Percentiles rank a stretch among this genome's conserved stretches.
Conservation (phyloP, 768 basidiomycete genomes). For the Royoungia palumana region DNA sequence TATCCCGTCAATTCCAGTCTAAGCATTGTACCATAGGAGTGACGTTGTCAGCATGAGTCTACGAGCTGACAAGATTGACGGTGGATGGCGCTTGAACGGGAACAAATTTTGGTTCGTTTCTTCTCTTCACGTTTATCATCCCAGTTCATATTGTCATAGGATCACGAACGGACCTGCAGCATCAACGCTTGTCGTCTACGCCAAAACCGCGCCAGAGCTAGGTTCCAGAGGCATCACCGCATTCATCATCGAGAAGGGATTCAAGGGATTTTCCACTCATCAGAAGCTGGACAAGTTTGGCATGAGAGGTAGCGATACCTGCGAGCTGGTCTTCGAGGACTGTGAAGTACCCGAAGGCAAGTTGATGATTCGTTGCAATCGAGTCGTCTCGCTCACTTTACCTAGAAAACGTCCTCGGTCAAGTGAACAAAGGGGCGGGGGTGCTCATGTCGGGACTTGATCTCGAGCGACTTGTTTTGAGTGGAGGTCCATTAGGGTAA, state of each 20-base stretch:
- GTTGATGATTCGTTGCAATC: conserved; percentile 7
- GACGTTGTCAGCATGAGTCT: conserved; percentile 95
- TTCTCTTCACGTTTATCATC: neutral
- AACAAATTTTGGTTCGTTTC: conserved; percentile 84
- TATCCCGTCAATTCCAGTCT: neutral
- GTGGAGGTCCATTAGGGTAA: conserved; percentile 89
- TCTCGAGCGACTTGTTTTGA: conserved; percentile 85
- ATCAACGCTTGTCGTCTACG: conserved; percentile 90
- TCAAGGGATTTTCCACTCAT: conserved; percentile 82
- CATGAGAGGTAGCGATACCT: conserved; percentile 95
- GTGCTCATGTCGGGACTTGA: conserved; percentile 96
- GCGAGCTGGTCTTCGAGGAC: conserved; percentile 88
- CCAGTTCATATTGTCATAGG: conserved; percentile 42
- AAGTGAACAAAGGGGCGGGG: conserved; percentile 71
- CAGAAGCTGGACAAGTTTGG: conserved; percentile 95
- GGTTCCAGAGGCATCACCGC: conserved; percentile 89
- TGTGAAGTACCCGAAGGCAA: conserved; percentile 85
- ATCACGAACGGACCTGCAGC: conserved; percentile 94
- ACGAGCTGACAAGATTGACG: conserved; percentile 72
- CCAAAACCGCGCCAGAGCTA: conserved; percentile 75
- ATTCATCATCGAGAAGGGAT: conserved; percentile 83
- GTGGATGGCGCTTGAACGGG: conserved; percentile 80
- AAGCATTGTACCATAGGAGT: conserved; percentile 38
- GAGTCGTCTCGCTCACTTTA: neutral
- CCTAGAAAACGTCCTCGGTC: conserved; percentile 80